A percentile compares a stretch with the other conserved stretches of the same genome.
Conservation (phyloP, 169 alveolate species). For the Eimeria necatrix region DNA sequence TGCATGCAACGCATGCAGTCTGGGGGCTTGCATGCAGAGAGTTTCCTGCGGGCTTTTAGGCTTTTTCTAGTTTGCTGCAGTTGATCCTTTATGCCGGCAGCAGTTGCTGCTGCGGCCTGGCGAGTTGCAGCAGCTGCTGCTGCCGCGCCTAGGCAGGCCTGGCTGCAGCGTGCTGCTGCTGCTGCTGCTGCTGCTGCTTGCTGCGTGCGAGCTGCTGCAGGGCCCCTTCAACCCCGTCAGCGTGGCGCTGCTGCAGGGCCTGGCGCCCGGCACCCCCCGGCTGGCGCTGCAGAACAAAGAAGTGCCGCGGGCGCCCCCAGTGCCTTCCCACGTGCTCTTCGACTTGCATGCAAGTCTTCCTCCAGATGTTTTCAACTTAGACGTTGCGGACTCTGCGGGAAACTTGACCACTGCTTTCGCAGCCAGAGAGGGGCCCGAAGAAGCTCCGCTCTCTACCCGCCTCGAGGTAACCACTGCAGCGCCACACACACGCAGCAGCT, state of each 20-base stretch:
- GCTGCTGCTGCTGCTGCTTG: background rate
- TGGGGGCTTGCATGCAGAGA: too few species aligned
- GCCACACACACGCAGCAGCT: background rate
- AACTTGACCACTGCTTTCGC: conserved; percentile 74
- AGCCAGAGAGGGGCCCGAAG: conserved; percentile 66
- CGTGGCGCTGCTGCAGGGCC: conserved; percentile 73
- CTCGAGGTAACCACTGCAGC: conserved; percentile 61
- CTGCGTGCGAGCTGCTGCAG: conserved; percentile 1
- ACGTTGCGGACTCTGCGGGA: conserved; percentile 63
- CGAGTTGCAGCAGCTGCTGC: too few species aligned
- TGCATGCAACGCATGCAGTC: too few species aligned
- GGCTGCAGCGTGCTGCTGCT: too few species aligned
- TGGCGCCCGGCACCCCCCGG: conserved; percentile 77
- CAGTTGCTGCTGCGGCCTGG: too few species aligned
- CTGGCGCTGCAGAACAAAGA: conserved; percentile 44
- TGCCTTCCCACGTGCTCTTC: conserved; percentile 65
- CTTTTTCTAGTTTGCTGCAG: too few species aligned
- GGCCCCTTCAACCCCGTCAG: conserved; percentile 73
- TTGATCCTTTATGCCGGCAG: too few species aligned
- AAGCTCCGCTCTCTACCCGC: conserved; percentile 63
- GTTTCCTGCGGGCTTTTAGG: too few species aligned
- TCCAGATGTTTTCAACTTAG: conserved; percentile 44
- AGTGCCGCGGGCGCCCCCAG: conserved; percentile 33
- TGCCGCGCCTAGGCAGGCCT: too few species aligned
- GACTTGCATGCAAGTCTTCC: conserved; percentile 73